Conservation (phyloP, 306 rosid genomes). For the Fragaria ananassa region DNA sequence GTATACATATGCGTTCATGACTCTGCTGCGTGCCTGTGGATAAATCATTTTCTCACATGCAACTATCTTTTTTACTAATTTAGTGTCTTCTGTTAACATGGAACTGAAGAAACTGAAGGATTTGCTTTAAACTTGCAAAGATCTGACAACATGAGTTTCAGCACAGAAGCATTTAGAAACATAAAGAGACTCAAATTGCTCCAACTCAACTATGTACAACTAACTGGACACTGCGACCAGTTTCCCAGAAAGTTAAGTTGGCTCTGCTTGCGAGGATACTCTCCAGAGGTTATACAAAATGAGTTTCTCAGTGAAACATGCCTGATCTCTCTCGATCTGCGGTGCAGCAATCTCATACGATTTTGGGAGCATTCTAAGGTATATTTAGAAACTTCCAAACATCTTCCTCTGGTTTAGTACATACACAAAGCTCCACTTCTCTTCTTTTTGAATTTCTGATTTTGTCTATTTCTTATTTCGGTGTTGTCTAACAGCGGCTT, state of each 20-base stretch:
- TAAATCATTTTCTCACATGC: too few species aligned
- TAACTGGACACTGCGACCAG: slow-evolving; percentile 22
- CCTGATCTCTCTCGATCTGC: neutral
- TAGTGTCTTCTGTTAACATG: neutral
- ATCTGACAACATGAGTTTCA: slow-evolving; percentile 26
- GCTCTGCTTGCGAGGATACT: slow-evolving; percentile 9
- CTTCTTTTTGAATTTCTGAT: neutral
- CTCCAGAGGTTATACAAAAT: neutral
- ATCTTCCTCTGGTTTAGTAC: too few species aligned
- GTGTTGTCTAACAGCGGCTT: slow-evolving; percentile 16
- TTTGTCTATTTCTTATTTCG: neutral
- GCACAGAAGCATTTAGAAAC: neutral
- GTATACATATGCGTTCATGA: too few species aligned
- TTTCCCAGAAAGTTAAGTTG: slow-evolving; percentile 26
- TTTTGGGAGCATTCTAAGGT: neutral
- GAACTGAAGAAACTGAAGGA: neutral
- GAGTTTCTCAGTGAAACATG: neutral
- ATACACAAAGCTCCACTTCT: neutral
- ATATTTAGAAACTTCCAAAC: too few species aligned
- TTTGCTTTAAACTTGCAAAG: slow-evolving; percentile 1
- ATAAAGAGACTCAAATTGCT: neutral
- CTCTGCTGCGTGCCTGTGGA: too few species aligned
- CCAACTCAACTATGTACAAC: neutral
- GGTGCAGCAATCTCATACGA: neutral
- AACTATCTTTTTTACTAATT: too few species aligned